Evolutionary conservation across 139 green algal species (phyloP).

Genomic region (Microglena sp.): DNA sequence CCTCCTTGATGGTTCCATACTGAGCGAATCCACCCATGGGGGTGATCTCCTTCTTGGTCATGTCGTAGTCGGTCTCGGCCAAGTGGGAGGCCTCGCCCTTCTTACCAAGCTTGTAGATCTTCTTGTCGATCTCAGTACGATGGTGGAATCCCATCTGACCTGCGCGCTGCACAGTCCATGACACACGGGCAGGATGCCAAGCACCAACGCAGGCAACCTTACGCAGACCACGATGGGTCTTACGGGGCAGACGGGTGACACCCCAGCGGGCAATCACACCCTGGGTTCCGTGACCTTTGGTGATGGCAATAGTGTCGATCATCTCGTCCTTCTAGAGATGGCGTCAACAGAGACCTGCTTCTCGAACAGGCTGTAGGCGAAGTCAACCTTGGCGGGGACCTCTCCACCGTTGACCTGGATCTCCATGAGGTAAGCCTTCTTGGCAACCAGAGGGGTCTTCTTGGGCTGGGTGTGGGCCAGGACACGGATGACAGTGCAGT

Average conservation of each 20-base stretch:
- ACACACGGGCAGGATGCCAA: constrained; percentile 95
- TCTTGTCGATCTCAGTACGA: constrained; percentile 99
- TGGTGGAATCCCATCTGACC: constrained; percentile 97
- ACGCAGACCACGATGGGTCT: constrained; percentile 97
- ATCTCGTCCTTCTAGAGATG: constrained; percentile 89
- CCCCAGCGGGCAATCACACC: constrained; percentile 97
- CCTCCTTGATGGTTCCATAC: constrained; percentile 93
- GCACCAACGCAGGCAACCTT: constrained; percentile 99
- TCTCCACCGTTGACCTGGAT: constrained; percentile 97
- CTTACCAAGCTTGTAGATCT: constrained; percentile 94
- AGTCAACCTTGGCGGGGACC: constrained; percentile 93
- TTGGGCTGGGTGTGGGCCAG: constrained; percentile 89
- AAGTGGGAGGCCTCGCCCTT: constrained; percentile 76
- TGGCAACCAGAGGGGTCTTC: constrained; percentile 78
- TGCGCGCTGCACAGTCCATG: constrained; percentile 89
- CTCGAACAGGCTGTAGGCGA: constrained; percentile 87
- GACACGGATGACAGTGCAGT: constrained; percentile 80
- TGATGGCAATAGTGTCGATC: constrained; percentile 98
- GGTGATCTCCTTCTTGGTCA: constrained; percentile 97
- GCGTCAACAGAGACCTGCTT: constrained; percentile 77
- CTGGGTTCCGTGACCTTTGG: constrained; percentile 87
- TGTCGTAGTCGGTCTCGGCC: constrained; percentile 90
- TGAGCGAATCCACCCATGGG: constrained; percentile 98
- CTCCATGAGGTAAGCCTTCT: constrained; percentile 98
- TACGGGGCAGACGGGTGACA: constrained; percentile 94